These are phyloP conservation scores for Colletotrichum endophyticum DNA, from an alignment of 2,329 filamentous ascomycete genomes.

Conservation along the genomic window DNA sequence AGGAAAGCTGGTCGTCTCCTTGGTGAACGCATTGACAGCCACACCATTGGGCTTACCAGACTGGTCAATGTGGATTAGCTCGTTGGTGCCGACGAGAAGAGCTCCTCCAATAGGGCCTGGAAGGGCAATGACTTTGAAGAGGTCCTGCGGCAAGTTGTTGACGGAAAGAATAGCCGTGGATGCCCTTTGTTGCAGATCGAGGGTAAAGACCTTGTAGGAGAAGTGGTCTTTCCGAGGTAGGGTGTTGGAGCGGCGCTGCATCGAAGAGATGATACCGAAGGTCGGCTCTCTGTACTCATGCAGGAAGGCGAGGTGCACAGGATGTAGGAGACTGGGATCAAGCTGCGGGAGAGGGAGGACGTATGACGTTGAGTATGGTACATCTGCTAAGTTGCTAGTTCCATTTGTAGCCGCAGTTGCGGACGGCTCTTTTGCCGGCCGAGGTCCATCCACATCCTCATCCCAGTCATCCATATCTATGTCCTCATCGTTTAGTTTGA, in stretches of 20 bases:
- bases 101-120: conserved; percentile 88
- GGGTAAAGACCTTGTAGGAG: conserved; percentile 91
- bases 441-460: conserved; percentile 76
- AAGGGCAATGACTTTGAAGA: conserved; percentile 81
- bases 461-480: conserved; percentile 93
- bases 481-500: conserved; percentile 85
- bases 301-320: conserved; percentile 89
- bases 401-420: conserved; percentile 36
- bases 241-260: conserved; percentile 73
- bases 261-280: conserved; percentile 90
- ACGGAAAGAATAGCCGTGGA: conserved; percentile 94
- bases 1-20: conserved; percentile 80
- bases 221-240: conserved; percentile 86
- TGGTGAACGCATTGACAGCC: conserved; percentile 89
- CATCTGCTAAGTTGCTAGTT: conserved; percentile 48
- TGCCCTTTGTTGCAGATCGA: conserved; percentile 91
- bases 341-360: conserved; percentile 88
- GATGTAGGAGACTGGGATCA: conserved; percentile 85
- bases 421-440: conserved; percentile 51
- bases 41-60: conserved; percentile 92
- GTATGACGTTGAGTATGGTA: conserved; percentile 89
- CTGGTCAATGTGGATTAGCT: conserved; percentile 94
- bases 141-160: conserved; percentile 81
- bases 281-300: conserved; percentile 98
- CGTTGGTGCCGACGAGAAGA: conserved; percentile 84